phyloP scores from a whole-genome alignment of 306 rosid genomes.

The Trifolium pratense region DNA sequence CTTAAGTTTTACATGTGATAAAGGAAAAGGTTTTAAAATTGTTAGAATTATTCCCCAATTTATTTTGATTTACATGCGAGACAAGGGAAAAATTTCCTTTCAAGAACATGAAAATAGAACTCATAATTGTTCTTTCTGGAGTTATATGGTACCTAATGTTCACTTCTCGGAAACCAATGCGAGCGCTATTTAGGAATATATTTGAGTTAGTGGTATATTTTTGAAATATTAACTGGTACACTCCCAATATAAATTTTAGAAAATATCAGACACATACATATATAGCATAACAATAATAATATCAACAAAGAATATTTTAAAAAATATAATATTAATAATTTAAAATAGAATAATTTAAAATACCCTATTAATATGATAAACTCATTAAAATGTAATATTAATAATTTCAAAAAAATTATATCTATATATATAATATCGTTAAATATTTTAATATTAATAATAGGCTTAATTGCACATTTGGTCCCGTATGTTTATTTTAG shows the following conservation, averaged over 20 bases:
- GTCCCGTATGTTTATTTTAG: no score
- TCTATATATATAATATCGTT: neutral
- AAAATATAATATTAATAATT: no score
- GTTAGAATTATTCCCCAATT: slow-evolving; percentile 23
- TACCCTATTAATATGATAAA: neutral
- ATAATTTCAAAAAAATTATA: neutral
- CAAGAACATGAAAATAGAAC: slow-evolving; percentile 29
- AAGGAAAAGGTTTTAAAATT: slow-evolving; percentile 1
- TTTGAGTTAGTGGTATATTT: neutral
- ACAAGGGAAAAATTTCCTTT: slow-evolving; percentile 16
- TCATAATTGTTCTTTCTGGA: slow-evolving; percentile 6
- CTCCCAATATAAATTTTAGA: slow-evolving; percentile 1
- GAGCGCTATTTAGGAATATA: neutral
- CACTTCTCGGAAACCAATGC: neutral
- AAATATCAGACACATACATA: neutral
- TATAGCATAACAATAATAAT: neutral
- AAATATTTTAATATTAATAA: neutral
- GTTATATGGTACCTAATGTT: neutral
- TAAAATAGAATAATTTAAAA: neutral
- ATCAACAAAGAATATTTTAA: neutral
- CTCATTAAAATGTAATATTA: neutral
- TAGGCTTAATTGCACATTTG: no score
- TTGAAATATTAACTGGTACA: neutral
- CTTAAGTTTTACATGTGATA: slow-evolving; percentile 10
- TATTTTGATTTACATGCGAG: slow-evolving; percentile 23